Evolutionary conservation across 108 stramenopile species (phyloP), one percentile per base, ranked within the genome.

Genomic region (Cylindrotheca closterium): DNA sequence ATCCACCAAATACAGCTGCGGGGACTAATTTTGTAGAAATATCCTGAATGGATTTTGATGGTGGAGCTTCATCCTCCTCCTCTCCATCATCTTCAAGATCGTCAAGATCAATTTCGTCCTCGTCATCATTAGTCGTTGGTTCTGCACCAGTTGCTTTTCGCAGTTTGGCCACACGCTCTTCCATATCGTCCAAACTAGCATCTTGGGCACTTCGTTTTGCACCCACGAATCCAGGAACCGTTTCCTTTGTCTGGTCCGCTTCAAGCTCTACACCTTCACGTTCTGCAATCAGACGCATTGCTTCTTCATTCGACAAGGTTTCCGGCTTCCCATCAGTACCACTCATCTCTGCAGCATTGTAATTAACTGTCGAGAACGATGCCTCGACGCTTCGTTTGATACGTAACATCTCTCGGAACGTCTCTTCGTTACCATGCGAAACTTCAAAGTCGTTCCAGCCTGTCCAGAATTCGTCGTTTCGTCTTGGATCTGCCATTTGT

Each of bases 401-500:
- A 1, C 96, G 79, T 0, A 97, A 76, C 97, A 98, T 98, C 57
- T 98, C 98, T 26, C 93, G 80, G 78, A 97, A 99, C 21, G 99
- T 98, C 57, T 98, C 98, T 70, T 97, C 96, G 68, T 98, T 99
- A 12, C 99, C 99, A 70, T 96, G 84, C 3, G 79, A 70, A 52
- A 97, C 93, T 71, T 99, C 98, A 79, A 99, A 98, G 54, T 98
- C 98, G 46, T 96, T 93, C 99, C 99, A 99, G 4, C 74, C 63
- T 32, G 76, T 78, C 97, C 98, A 99, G 65, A 93, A 98, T 30
- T 86, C 79, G 1, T 88, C 84, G 65, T 94, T 78, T 23, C 82
- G 67, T 25, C 92, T 66, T 0, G 98, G 98, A 74, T 98, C 97
- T 27, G 96, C 97, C 64, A 97, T 94, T 75, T 98, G 97, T 4